Evolutionary conservation across 768 basidiomycete species (phyloP), one percentile per base, ranked within the genome.

Genomic region (Leccinum fibrillosum): DNA sequence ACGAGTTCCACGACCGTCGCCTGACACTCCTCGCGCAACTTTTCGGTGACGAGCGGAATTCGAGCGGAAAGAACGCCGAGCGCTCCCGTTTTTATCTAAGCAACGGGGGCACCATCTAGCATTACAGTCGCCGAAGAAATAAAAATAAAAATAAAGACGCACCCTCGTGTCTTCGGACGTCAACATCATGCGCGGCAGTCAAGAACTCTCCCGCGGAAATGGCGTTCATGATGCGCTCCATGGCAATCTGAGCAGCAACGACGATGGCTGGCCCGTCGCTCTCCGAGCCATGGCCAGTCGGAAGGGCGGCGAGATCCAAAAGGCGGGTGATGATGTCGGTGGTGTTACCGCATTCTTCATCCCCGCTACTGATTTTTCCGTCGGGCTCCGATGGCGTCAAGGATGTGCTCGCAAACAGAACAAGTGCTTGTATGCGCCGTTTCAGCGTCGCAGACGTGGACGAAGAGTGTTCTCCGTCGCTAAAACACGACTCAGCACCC

Each of bases 171-270:
- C 80, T 2, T 78, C 75, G 4, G 81, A 84, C 28, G 77, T 71
- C 12, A 91, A 64, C 73, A 91, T 85, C 2, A 77, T 73, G 56
- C 5, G 84, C 74, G 5, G 88, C 79, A 25, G 70, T 65, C 53
- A 90, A 73, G 73, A 96, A 95, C 63, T 88, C 83, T 30, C 74
- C 69, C 2, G 87, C 92, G 8, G 88, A 80, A 74, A 95, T 86
- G 45, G 85, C 80, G 23, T 71, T 76, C 53, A 93, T 78, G 2
- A 83, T 75, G 49, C 77, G 80, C 15, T 74, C 78, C 51, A 92
- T 73, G 5, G 84, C 78, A 17, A 69, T 62, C 26, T 82, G 80
- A 23, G 86, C 82, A 15, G 75, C 75, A 17, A 73, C 63, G 5
- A 75, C 69, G 28, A 88, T 76, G 5, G 82, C 76, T 4, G 74